Evolutionary conservation across 768 basidiomycete genomes (phyloP).

Genomic region (Imleria badia): DNA sequence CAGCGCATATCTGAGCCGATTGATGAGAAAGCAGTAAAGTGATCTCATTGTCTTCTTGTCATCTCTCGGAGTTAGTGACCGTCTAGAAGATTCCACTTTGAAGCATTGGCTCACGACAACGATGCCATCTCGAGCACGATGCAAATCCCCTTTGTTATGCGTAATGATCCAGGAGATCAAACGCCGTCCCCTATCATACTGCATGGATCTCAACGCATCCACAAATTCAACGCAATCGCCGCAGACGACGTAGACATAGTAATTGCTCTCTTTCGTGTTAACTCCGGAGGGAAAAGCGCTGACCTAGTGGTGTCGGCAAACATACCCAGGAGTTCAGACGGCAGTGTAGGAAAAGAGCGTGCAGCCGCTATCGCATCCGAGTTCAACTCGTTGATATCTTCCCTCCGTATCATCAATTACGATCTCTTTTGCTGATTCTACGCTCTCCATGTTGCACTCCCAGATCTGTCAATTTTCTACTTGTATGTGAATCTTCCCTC

Average conservation of each 20-base stretch:
- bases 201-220: conserved; percentile 65
- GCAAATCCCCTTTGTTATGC: conserved; percentile 37
- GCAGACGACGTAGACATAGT: conserved; percentile 74
- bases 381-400: conserved; percentile 54
- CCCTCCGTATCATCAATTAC: conserved; percentile 68
- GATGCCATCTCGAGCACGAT: conserved; percentile 55
- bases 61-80: conserved; percentile 4
- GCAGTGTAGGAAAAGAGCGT: conserved; percentile 34
- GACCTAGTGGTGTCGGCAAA: conserved; percentile 89
- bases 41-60: conserved; percentile 20
- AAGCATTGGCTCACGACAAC: conserved; percentile 90
- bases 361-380: conserved; percentile 38
- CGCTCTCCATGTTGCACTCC: background rate
- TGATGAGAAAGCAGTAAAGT: conserved; percentile 70
- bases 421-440: conserved; percentile 59
- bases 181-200: conserved; percentile 65
- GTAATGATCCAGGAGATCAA: conserved; percentile 43
- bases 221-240: conserved; percentile 67
- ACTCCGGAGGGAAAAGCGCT: conserved; percentile 49
- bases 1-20: conserved; percentile 62
- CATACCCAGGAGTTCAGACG: conserved; percentile 52
- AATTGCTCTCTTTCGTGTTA: conserved; percentile 79
- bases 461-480: background rate
- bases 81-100: conserved; percentile 78
- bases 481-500: background rate